A percentile compares a stretch with the other conserved stretches of the same genome.
These are phyloP conservation scores for Paramecium caudatum DNA, from an alignment of 73 alveolate species.

Conservation along the genomic window DNA sequence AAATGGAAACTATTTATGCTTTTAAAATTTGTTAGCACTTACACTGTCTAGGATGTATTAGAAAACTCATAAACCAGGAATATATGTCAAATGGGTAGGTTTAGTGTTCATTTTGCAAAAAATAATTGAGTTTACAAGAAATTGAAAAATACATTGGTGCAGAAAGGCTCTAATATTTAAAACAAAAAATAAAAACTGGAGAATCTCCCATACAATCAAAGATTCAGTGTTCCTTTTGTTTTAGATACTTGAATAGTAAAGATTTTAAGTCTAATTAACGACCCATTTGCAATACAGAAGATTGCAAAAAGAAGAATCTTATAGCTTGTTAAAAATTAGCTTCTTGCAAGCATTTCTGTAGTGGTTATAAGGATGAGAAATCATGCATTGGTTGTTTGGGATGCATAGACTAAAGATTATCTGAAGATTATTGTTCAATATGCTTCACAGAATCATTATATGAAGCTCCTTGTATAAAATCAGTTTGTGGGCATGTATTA, in stretches of 20 bases:
- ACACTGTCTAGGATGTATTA: conserved; percentile 71
- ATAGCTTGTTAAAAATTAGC: conserved; percentile 54
- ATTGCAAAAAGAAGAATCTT: conserved; percentile 34
- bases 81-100: conserved; percentile 53
- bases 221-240: conserved; percentile 21
- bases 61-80: conserved; percentile 53
- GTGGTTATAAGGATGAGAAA: conserved; percentile 67
- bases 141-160: conserved; percentile 44
- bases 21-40: conserved; percentile 64
- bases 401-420: conserved; percentile 42
- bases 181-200: conserved; percentile 54
- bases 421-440: conserved; percentile 74
- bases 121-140: conserved; percentile 18
- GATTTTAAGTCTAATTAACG: background rate
- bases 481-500: conserved; percentile 73
- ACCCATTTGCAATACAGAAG: conserved; percentile 43
- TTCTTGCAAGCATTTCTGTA: conserved; percentile 71
- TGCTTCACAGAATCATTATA: conserved; percentile 77
- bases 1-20: conserved; percentile 46
- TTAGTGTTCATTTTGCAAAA: conserved; percentile 52
- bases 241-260: conserved; percentile 11
- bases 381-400: conserved; percentile 57
- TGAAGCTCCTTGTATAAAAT: conserved; percentile 75
- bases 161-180: conserved; percentile 52
- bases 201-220: conserved; percentile 31